These are phyloP conservation scores for Cordyceps javanica DNA, from an alignment of 2,329 filamentous ascomycete genomes.

Conservation along the genomic window DNA sequence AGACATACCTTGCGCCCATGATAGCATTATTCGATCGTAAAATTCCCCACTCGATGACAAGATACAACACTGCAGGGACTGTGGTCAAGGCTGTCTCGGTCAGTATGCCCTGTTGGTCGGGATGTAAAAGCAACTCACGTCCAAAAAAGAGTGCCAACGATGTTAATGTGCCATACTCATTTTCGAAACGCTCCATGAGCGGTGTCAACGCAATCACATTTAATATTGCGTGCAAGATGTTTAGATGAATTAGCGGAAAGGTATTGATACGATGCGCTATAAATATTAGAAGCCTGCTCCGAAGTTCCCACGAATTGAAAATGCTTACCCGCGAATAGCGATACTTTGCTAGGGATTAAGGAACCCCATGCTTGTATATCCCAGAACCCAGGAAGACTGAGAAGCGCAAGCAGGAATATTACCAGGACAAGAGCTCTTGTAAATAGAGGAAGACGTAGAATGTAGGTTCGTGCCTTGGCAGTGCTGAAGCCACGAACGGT, in stretches of 20 bases:
- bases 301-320: not conserved
- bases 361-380: conserved; percentile 71
- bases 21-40: conserved; percentile 66
- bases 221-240: conserved; percentile 72
- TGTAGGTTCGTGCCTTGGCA: conserved; percentile 68
- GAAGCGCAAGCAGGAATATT: conserved; percentile 58
- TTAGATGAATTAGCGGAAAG: conserved; percentile 79
- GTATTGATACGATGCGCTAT: conserved; percentile 90
- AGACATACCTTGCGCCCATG: conserved; percentile 69
- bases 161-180: conserved; percentile 83
- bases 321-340: conserved; percentile 61
- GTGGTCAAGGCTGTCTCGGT: conserved; percentile 61
- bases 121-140: conserved; percentile 54
- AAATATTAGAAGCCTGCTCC: conserved; percentile 1
- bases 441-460: conserved; percentile 80
- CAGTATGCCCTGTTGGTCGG: conserved; percentile 7
- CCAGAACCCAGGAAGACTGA: conserved; percentile 64
- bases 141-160: conserved; percentile 85
- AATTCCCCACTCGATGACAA: conserved; percentile 68
- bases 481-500: conserved; percentile 54
- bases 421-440: conserved; percentile 64
- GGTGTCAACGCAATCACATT: conserved; percentile 78
- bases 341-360: conserved; percentile 70
- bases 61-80: conserved; percentile 75
- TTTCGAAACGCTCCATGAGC: conserved; percentile 89